Evolutionary conservation across 1,284 basidiomycete genomes (phyloP).

Genomic region (Malassezia vespertilionis): DNA sequence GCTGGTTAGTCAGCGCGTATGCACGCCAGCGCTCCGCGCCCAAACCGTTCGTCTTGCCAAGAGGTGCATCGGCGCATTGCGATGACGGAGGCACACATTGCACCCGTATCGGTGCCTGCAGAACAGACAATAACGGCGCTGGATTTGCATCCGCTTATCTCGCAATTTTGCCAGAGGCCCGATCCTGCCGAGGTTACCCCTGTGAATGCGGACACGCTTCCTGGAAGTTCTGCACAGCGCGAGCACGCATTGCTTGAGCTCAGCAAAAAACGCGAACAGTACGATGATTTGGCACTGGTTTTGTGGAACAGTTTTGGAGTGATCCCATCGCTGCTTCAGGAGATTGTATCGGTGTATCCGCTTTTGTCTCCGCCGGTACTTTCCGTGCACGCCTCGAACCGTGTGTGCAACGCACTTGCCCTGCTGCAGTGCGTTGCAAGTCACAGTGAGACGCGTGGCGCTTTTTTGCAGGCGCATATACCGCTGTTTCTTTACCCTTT

Average conservation of each 20-base stretch:
- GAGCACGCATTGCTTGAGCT: constrained; percentile 60
- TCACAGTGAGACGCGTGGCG: constrained; percentile 41
- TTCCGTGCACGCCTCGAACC: constrained; percentile 95
- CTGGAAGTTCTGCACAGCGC: constrained; percentile 37
- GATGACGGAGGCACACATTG: constrained; percentile 15
- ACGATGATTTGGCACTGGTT: constrained; percentile 92
- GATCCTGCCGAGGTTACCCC: constrained; percentile 20
- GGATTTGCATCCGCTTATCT: constrained; percentile 43
- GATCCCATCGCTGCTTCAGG: constrained; percentile 95
- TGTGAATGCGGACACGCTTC: constrained; percentile 20
- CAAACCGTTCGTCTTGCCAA: neutral
- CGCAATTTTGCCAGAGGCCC: constrained; percentile 45
- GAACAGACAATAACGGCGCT: constrained; percentile 26
- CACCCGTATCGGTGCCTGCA: neutral
- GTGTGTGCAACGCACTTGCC: constrained; percentile 96
- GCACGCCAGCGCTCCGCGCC: neutral
- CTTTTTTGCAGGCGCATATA: constrained; percentile 64
- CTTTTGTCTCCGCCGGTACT: constrained; percentile 88
- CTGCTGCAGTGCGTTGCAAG: constrained; percentile 82
- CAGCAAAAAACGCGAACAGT: constrained; percentile 98
- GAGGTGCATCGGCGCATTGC: neutral
- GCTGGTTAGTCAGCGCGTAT: constrained; percentile 10
- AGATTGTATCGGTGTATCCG: constrained; percentile 97
- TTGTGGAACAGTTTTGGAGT: constrained; percentile 99
- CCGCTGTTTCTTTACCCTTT: constrained; percentile 98